Evolutionary conservation across 2,329 filamentous ascomycete genomes (phyloP).

Genomic region (Setomelanomma holmii): DNA sequence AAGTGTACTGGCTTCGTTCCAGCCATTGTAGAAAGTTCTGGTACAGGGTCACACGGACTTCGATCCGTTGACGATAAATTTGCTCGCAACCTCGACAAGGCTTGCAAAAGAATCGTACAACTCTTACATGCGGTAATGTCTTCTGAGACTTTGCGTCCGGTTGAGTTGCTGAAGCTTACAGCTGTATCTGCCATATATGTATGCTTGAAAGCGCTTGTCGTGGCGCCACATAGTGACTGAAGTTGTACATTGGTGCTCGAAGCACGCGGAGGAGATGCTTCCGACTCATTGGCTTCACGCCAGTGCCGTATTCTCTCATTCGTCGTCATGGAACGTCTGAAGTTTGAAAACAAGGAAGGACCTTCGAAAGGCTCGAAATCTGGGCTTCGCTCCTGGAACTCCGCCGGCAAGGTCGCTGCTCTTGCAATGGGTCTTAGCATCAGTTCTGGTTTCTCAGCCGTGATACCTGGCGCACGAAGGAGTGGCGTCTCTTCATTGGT

Average conservation of each 20-base stretch:
- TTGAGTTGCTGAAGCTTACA: conserved; percentile 11
- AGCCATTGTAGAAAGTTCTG: background rate
- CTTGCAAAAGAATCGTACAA: conserved; percentile 33
- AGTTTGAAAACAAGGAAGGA: conserved; percentile 29
- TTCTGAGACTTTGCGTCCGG: background rate
- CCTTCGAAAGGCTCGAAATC: conserved; percentile 28
- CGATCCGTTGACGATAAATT: conserved; percentile 14
- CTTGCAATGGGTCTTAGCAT: conserved; percentile 22
- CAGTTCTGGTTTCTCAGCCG: conserved; percentile 14
- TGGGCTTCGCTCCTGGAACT: conserved; percentile 7
- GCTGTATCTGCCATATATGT: conserved; percentile 22
- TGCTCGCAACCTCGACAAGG: conserved; percentile 29
- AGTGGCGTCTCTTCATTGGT: conserved; percentile 9
- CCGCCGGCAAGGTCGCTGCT: conserved; percentile 30
- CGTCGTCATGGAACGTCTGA: conserved; percentile 33
- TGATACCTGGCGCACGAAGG: conserved; percentile 38
- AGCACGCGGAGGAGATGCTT: background rate
- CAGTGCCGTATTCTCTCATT: conserved; percentile 29
- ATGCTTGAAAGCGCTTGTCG: no score
- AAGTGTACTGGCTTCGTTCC: no score
- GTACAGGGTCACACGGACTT: background rate
- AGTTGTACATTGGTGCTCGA: background rate
- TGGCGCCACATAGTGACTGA: conserved; percentile 20
- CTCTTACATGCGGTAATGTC: conserved; percentile 20
- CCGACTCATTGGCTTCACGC: conserved; percentile 11